Evolutionary conservation across 495 filamentous ascomycete species (phyloP).

Genomic region (Penicillium malachiteum): DNA sequence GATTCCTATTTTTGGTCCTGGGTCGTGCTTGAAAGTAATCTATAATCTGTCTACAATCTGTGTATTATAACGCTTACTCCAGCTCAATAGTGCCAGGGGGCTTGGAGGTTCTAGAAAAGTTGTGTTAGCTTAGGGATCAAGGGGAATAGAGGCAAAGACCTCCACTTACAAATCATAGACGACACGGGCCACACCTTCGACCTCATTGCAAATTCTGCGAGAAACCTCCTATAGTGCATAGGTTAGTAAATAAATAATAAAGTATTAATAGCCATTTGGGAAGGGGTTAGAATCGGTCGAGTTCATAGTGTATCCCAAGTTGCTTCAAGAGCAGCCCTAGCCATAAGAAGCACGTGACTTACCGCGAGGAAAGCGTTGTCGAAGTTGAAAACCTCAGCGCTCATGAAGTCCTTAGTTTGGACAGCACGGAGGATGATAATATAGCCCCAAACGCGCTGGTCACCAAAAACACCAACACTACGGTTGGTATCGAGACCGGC

Average conservation of each 20-base stretch:
- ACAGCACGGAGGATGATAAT: slow-evolving; percentile 28
- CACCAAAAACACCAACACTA: slow-evolving; percentile 24
- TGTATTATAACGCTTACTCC: slow-evolving; percentile 13
- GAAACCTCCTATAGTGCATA: slow-evolving; percentile 16
- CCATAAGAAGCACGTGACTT: background rate
- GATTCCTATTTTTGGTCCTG: background rate
- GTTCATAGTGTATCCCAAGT: background rate
- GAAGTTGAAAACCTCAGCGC: slow-evolving; percentile 15
- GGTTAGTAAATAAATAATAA: slow-evolving; percentile 1
- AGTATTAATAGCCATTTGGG: background rate
- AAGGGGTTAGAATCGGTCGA: background rate
- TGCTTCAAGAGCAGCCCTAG: no score
- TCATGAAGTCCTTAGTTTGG: slow-evolving; percentile 26
- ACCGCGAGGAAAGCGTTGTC: slow-evolving; percentile 14
- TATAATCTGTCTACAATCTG: slow-evolving; percentile 1
- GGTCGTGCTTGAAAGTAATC: background rate
- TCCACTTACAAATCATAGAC: slow-evolving; percentile 26
- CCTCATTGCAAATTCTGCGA: slow-evolving; percentile 20
- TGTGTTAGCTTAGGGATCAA: slow-evolving; percentile 10
- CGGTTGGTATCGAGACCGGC: slow-evolving; percentile 60
- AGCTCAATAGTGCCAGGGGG: slow-evolving; percentile 30
- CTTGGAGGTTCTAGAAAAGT: slow-evolving; percentile 18
- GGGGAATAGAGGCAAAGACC: background rate
- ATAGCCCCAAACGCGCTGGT: slow-evolving; percentile 24
- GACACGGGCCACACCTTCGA: slow-evolving; percentile 26